Percentiles rank a stretch among this genome's conserved stretches.
These are phyloP conservation scores for Exophiala bonariae DNA, from an alignment of 2,329 filamentous ascomycete species.

Conservation along the genomic window DNA sequence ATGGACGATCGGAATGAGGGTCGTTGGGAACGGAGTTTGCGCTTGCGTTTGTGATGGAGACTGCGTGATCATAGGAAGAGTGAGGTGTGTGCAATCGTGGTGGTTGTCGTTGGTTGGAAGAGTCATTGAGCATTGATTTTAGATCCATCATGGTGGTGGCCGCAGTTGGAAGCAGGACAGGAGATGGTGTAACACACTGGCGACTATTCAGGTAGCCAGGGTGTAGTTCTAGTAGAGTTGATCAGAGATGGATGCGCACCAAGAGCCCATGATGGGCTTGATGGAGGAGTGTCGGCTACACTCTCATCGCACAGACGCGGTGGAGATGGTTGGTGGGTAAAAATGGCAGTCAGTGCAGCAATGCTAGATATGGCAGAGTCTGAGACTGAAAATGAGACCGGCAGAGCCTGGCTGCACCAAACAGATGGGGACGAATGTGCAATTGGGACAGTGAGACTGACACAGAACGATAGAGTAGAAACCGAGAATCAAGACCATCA, in stretches of 20 bases:
- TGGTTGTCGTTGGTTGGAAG: conserved; percentile 21
- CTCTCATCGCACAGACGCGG: conserved; percentile 1
- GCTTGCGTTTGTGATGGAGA: neutral
- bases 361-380: too few species aligned
- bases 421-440: too few species aligned
- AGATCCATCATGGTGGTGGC: conserved; percentile 30
- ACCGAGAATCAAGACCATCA: too few species aligned
- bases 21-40: conserved; percentile 22
- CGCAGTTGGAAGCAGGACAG: conserved; percentile 17
- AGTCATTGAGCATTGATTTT: conserved; percentile 30
- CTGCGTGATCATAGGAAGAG: conserved; percentile 18
- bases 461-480: too few species aligned
- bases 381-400: too few species aligned
- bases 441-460: too few species aligned
- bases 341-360: too few species aligned
- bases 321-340: too few species aligned
- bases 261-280: neutral
- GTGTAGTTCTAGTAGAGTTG: too few species aligned
- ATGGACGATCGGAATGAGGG: conserved; percentile 12
- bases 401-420: too few species aligned
- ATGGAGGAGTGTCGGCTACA: neutral
- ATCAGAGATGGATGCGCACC: too few species aligned
- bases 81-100: conserved; percentile 27
- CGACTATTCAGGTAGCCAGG: too few species aligned
- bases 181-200: conserved; percentile 24